Base-by-base conservation (phyloP, 1,139 yeast species). In the Suhomyces bolitotheri region DNA sequence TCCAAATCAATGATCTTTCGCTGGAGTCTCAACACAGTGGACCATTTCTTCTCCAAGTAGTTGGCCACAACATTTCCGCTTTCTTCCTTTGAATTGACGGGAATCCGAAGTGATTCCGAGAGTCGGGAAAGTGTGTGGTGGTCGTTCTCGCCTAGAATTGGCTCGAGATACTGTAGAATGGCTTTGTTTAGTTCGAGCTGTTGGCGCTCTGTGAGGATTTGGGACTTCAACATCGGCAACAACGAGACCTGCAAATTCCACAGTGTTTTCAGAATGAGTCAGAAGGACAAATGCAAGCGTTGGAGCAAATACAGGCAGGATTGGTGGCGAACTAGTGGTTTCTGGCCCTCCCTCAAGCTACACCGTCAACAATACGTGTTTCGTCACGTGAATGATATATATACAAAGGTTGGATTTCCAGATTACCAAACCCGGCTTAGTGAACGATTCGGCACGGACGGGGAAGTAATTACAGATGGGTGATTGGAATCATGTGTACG, bases 41-140 rank as follows among this genome's bases (percentile, higher is more conserved):
- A 73, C 97, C 97, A 90, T 62, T 89, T 90, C 61, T 82, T 85
- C 49, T 86, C 94, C 27, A 90, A 65, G 33, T 83, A 66, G 41
- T 71, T 62, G 34, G 79, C 72, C 12, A 76, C 68, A 2, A 66
- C 42, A 17, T 41, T 44, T 14, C 27, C 11, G 30, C 16, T 33
- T 22, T 46, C 47, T n/a, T 49, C 50, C 5, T 33, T 28, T 22
- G 48, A 17, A 27, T 38, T 40, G 31, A 39, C 25, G 13, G 47
- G 46, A 10, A 41, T 34, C 10, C 40, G 19, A 16, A 47, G 25
- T 10, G 38, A 16, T 16, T 39, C 44, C 7, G 39, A 25, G 15
- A 44, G 40, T n/a, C 37, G 36, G 9, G 30, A 11, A 12, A 42
- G 30, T 4, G 34, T 25, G 7, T 30, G 29, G 9, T 45, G 46